phyloP scores from a whole-genome alignment of 345 rosid genomes.

The Eucalyptus erythrocorys region DNA sequence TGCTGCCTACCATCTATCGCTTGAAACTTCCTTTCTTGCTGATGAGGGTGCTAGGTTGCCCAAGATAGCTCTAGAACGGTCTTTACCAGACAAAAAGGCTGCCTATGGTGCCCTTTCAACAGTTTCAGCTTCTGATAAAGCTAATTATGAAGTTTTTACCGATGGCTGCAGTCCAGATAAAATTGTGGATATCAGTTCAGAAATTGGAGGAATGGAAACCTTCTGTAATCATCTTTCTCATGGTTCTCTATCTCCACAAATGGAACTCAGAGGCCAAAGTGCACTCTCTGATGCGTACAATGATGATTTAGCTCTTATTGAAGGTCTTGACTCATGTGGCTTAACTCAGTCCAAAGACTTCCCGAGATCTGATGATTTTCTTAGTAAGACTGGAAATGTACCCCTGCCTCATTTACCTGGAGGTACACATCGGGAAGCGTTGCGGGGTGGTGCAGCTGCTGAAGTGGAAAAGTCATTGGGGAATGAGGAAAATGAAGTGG shows the following conservation, averaged over 20 bases:
- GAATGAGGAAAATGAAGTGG: slow-evolving; percentile 36
- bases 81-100: slow-evolving; percentile 28
- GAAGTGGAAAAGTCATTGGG: slow-evolving; percentile 30
- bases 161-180: background rate
- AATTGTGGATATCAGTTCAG: background rate
- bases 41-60: slow-evolving; percentile 99
- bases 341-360: slow-evolving; percentile 10
- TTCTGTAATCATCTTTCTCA: background rate
- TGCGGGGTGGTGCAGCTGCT: slow-evolving; percentile 11
- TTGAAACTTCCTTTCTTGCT: slow-evolving; percentile 96
- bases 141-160: background rate
- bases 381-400: slow-evolving; percentile 6
- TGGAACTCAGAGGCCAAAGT: slow-evolving; percentile 22
- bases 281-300: slow-evolving; percentile 14
- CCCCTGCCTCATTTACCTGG: slow-evolving; percentile 20
- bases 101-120: slow-evolving; percentile 23
- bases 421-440: slow-evolving; percentile 18
- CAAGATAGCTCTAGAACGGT: slow-evolving; percentile 26
- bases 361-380: background rate
- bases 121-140: slow-evolving; percentile 8
- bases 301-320: slow-evolving; percentile 12
- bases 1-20: slow-evolving; percentile 94
- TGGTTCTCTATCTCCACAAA: background rate
- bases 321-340: slow-evolving; percentile 9
- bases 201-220: background rate